Evolutionary conservation across 1,284 basidiomycete genomes (phyloP), one percentile per base, ranked within the genome.

Genomic region (Naganishia albida): DNA sequence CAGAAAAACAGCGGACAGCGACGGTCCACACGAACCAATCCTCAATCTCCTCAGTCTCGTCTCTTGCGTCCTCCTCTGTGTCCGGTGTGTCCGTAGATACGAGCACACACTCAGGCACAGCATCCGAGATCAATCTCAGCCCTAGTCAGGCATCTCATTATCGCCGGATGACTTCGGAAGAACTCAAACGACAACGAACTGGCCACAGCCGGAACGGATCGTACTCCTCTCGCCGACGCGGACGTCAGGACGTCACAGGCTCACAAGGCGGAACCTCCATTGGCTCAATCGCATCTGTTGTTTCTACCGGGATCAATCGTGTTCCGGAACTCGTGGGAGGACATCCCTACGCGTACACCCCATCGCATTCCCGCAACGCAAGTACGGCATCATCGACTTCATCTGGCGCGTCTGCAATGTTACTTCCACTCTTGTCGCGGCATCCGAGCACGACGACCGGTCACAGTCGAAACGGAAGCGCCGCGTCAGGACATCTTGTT

Each of bases 271-370:
- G 46, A 42, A 67, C 62, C 43, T 69, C 63, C 6, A 62, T 71
- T 25, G 67, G 69, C 23, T 72, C 69, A 4, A 66, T 70, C 30
- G 67, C 69, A 48, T 73, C 72, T 3, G 64, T 70, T 12, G 66
- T 70, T 3, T 72, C 73, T 18, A 68, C 72, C 4, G 62, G 66
- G 30, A 70, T 70, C 7, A 67, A 69, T 16, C 60, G 71, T 34
- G 71, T 78, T 0, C 76, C 75, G 10, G 75, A 76, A 44, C 73
- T 75, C 40, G 65, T 74, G 16, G 71, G 72, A 6, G 71, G 73
- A 51, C 69, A 60, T 40, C 46, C 57, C 18, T 50, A 50, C 34
- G 48, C 46, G n/a, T 56, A 56, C 28, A 60, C 20, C 13, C 34
- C 57, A 20, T 50, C 44, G 1, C 57, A 60, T 60, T 60, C 57